A percentile compares a stretch with the other conserved stretches of the same genome.
Evolutionary conservation across 2,329 filamentous ascomycete species (phyloP).

Genomic region (Colletotrichum gloeosporioides): DNA sequence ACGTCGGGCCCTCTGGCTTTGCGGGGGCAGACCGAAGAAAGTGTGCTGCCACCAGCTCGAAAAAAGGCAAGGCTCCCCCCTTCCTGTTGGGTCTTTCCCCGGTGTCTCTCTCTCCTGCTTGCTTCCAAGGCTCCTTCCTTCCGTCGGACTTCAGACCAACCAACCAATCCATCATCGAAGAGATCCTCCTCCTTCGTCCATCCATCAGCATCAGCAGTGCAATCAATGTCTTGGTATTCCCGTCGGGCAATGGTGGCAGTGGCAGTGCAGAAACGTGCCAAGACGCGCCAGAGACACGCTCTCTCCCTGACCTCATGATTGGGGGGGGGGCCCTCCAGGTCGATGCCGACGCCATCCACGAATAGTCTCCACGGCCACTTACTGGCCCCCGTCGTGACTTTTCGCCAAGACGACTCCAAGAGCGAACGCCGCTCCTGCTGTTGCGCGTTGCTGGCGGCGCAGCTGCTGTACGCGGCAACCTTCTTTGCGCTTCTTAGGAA

Average conservation of each 20-base stretch:
- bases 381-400: background rate
- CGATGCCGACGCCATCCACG: background rate
- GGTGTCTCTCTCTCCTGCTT: background rate
- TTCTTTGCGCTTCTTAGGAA: background rate
- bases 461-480: background rate
- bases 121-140: background rate
- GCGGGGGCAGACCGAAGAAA: slow-evolving; percentile 1
- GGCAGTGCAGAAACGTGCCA: slow-evolving; percentile 14
- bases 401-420: slow-evolving; percentile 9
- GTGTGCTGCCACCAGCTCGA: background rate
- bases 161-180: background rate
- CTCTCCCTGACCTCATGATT: background rate
- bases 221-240: background rate
- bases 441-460: slow-evolving; percentile 16
- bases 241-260: background rate
- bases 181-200: background rate
- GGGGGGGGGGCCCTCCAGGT: background rate
- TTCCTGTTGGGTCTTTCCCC: background rate
- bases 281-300: background rate
- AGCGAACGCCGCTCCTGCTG: background rate
- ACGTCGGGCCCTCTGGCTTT: background rate
- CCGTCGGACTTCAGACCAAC: background rate
- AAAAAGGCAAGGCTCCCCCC: background rate
- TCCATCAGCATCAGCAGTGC: background rate
- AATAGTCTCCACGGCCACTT: background rate